Evolutionary conservation across 2,329 filamentous ascomycete genomes (phyloP), one percentile per base, ranked within the genome.

Genomic region (Aciculosporium take): DNA sequence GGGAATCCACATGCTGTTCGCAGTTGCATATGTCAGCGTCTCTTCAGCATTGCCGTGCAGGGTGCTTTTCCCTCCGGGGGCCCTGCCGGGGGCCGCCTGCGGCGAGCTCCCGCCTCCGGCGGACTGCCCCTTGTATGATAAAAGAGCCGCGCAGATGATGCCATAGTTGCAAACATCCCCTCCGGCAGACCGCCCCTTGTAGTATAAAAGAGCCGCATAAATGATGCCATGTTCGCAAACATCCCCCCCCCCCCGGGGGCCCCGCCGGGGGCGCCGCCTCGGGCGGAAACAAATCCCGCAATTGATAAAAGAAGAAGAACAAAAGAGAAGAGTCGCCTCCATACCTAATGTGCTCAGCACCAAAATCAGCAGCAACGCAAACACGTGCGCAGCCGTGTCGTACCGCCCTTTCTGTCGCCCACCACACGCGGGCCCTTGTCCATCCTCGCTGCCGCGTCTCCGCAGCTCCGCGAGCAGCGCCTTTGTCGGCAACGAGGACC

Each of bases 351-450:
- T 75, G 60, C 76, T 79, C 42, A 84, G 56, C 0, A 61, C 53
- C 40, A 84, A 63, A 42, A 84, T 82, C 30, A 84, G 61, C 44
- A 82, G 65, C 43, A 85, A 59, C 33, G 81, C 81, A 52, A 77
- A 72, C 39, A 84, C 71, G 55, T 85, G 81, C 32, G 79, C 63
- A 2, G 71, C 64, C 0, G 76, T 81, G 48, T 84, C 78, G 59
- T 85, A 85, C 48, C 61, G 59, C 20, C 71, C 73, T 43, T 60
- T 59, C 40, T 68, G 61, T 37, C 65, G 65, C 4, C 68, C 69
- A 28, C 74, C 74, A 49, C 74, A 78, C 25, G 60, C 55, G 5
- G 72, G 72, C 44, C n/a, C n/a, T n/a, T n/a, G n/a, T n/a, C n/a
- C n/a, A n/a, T 63, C 66, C 28, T 63, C 52, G 25, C 55, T 60